Percentiles rank a stretch among this genome's conserved stretches.
Evolutionary conservation across 352 stramenopile genomes (phyloP).

Genomic region (Globisporangium nodosum): DNA sequence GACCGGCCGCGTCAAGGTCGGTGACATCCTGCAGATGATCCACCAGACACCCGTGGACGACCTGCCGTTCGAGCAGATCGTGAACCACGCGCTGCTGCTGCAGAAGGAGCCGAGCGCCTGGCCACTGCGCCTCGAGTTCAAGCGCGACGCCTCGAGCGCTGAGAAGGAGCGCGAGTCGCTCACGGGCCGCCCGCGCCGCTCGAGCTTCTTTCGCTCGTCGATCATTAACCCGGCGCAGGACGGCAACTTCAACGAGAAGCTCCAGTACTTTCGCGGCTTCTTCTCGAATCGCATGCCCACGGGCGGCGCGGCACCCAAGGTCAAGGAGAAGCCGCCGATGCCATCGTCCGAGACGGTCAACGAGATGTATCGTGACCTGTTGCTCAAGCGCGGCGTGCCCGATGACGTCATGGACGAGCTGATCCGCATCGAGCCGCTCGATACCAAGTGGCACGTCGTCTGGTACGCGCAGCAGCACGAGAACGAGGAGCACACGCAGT

Average conservation of each 20-base stretch:
- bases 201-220: conserved; percentile 71
- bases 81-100: conserved; percentile 67
- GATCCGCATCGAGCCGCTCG: conserved; percentile 71
- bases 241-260: conserved; percentile 80
- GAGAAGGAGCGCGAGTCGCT: conserved; percentile 19
- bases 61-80: conserved; percentile 81
- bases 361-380: conserved; percentile 80
- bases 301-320: conserved; percentile 51
- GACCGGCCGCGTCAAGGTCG: conserved; percentile 66
- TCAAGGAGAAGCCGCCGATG: conserved; percentile 61
- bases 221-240: conserved; percentile 67
- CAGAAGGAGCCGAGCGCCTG: conserved; percentile 63
- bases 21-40: conserved; percentile 77
- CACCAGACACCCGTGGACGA: conserved; percentile 75
- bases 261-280: conserved; percentile 83
- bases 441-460: conserved; percentile 85
- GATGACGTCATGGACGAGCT: conserved; percentile 85
- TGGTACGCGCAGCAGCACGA: conserved; percentile 83
- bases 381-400: conserved; percentile 71
- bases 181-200: conserved; percentile 35
- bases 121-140: conserved; percentile 75
- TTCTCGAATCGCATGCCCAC: conserved; percentile 80
- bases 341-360: conserved; percentile 69
- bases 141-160: conserved; percentile 42
- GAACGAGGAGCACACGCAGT: conserved; percentile 60